These are phyloP conservation scores for Nemania abortiva DNA, from an alignment of 2,329 filamentous ascomycete species.

Conservation along the genomic window DNA sequence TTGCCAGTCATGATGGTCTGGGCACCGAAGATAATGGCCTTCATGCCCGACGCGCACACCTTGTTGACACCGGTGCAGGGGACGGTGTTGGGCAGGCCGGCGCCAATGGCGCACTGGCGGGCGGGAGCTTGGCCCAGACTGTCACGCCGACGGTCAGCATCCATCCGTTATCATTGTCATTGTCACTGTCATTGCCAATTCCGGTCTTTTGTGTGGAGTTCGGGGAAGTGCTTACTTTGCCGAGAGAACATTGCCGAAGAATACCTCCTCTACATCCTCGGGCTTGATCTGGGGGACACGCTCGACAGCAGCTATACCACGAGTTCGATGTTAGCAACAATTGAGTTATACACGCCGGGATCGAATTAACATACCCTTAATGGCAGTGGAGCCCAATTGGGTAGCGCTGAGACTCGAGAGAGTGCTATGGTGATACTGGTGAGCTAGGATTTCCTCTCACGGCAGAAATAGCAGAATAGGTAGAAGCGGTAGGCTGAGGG, in stretches of 20 bases:
- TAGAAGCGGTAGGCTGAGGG: background rate
- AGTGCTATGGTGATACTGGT: conserved; percentile 68
- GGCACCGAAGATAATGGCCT: conserved; percentile 92
- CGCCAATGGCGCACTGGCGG: conserved; percentile 90
- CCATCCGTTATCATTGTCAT: conserved; percentile 1
- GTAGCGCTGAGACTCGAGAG: conserved; percentile 87
- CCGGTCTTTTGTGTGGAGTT: background rate
- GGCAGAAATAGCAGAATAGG: background rate
- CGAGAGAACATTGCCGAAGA: conserved; percentile 97
- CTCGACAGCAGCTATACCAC: conserved; percentile 76
- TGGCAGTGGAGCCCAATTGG: conserved; percentile 89
- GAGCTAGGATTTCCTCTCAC: conserved; percentile 32
- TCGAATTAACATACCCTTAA: conserved; percentile 77
- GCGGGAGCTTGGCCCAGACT: conserved; percentile 97
- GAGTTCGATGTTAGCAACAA: conserved; percentile 27
- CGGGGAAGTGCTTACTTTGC: conserved; percentile 74
- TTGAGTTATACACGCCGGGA: background rate
- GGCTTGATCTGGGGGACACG: conserved; percentile 88
- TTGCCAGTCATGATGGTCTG: conserved; percentile 98
- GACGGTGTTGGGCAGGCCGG: conserved; percentile 82
- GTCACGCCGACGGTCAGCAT: conserved; percentile 32
- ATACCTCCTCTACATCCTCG: conserved; percentile 93
- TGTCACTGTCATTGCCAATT: background rate
- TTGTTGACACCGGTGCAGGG: conserved; percentile 98
- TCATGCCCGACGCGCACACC: conserved; percentile 95